phyloP scores from a whole-genome alignment of 1,284 basidiomycete species.

The Chalciporus piperatoides region DNA sequence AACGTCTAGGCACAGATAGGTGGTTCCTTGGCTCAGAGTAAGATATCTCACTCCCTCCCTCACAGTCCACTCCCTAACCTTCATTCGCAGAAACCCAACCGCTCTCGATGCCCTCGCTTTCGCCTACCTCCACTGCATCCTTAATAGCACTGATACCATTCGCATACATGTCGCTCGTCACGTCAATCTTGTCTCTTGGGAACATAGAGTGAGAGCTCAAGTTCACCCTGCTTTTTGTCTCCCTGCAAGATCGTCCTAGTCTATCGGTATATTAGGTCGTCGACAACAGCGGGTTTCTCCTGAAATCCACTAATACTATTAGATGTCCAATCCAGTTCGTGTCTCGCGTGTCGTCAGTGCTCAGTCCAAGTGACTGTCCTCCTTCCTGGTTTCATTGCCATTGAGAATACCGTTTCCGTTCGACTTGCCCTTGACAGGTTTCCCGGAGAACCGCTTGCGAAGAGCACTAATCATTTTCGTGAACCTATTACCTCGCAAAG shows the following conservation, averaged over 20 bases:
- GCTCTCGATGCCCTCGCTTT: slow-evolving; percentile 75
- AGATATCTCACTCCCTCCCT: slow-evolving; percentile 26
- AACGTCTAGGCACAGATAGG: slow-evolving; percentile 65
- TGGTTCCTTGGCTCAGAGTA: slow-evolving; percentile 78
- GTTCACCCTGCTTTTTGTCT: slow-evolving; percentile 51
- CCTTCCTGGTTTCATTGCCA: slow-evolving; percentile 19
- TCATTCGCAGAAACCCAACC: slow-evolving; percentile 50
- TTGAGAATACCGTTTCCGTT: slow-evolving; percentile 15
- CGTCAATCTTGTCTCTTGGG: slow-evolving; percentile 75
- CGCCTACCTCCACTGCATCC: slow-evolving; percentile 68
- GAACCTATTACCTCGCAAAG: slow-evolving; percentile 45
- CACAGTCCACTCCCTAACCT: slow-evolving; percentile 8
- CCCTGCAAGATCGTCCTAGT: slow-evolving; percentile 9
- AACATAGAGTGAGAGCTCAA: slow-evolving; percentile 57
- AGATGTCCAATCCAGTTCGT: not conserved
- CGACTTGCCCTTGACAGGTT: slow-evolving; percentile 12
- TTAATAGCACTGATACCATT: slow-evolving; percentile 46
- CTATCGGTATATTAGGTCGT: slow-evolving; percentile 14
- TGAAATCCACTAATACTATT: not conserved
- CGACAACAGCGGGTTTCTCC: no score
- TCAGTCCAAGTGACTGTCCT: slow-evolving; percentile 14
- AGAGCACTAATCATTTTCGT: slow-evolving; percentile 62
- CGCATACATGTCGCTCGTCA: slow-evolving; percentile 64
- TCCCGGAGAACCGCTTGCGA: slow-evolving; percentile 46
- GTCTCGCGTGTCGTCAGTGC: not conserved